Evolutionary conservation across 495 filamentous ascomycete genomes (phyloP).

Genomic region (Amorphotheca resinae): DNA sequence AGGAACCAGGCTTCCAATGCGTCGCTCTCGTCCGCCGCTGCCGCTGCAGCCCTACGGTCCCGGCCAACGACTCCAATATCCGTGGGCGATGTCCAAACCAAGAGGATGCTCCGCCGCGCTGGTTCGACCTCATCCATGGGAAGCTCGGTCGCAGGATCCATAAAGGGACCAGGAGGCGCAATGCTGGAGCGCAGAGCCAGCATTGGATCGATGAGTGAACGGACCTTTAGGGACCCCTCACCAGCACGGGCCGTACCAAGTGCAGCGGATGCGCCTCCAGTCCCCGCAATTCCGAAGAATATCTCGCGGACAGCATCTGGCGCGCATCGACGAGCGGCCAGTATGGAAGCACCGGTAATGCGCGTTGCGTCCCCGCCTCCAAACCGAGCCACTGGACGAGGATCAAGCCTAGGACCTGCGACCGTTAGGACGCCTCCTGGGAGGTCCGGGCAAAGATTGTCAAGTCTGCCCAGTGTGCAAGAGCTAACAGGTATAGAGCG

Average conservation of each 20-base stretch:
- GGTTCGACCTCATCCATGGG: constrained; percentile 55
- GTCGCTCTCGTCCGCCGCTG: constrained; percentile 69
- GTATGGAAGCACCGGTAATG: constrained; percentile 37
- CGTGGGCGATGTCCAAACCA: constrained; percentile 74
- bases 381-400: constrained; percentile 27
- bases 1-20: constrained; percentile 47
- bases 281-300: constrained; percentile 55
- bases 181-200: constrained; percentile 51
- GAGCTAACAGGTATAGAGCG: constrained; percentile 29
- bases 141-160: constrained; percentile 31
- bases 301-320: constrained; percentile 20
- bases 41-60: constrained; percentile 68
- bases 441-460: constrained; percentile 10
- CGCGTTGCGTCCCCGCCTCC: constrained; percentile 37
- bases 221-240: constrained; percentile 67
- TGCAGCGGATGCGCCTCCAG: constrained; percentile 48
- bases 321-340: constrained; percentile 35
- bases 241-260: constrained; percentile 33
- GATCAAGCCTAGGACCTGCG: constrained; percentile 30
- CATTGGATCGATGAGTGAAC: constrained; percentile 69
- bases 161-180: constrained; percentile 28
- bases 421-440: constrained; percentile 1
- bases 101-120: constrained; percentile 64
- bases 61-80: constrained; percentile 62
- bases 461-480: constrained; percentile 16